Base-by-base conservation (phyloP, 1,284 basidiomycete genomes). In the Tylopilus sp. region DNA sequence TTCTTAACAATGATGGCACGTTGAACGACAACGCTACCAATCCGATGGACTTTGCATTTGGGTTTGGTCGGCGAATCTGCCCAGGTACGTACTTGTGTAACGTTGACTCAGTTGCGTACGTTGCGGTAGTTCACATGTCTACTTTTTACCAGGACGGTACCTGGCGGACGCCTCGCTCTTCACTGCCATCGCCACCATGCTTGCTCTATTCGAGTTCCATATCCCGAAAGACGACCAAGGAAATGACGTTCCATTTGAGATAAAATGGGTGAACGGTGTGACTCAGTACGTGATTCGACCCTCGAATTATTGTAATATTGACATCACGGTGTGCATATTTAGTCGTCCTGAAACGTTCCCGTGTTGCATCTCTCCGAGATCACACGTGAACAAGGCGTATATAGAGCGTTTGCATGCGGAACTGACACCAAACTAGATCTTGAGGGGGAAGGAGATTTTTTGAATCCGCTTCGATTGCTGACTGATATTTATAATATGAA, bases 21-120 rank as follows among this genome's bases (percentile, higher is more conserved):
- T 13, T 75, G 22, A 72, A 62, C 6, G 53, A 64, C 5, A 63
- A 68, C 3, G 39, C 60, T 4, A 63, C 64, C 5, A 47, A 72
- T 53, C 71, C 62, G 10, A 36, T 47, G 18, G 60, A 65, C 15
- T 75, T 67, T 13, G 7, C 39, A 13, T 76, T 75, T 41, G 66
- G 72, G 3, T 71, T 76, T 33, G 74, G 74, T 15, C 61, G 73
- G 3, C n/a, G 73, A 44, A 58, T 65, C 39, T 71, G 67, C n/a
- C 44, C 57, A 4, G 67, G 70, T 73, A 10, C 24, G 51, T n/a
- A 19, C 41, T 19, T 13, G 22, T 13, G 4, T n/a, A 15, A 47
- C 47, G 47, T n/a, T n/a, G 19, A 9, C 41, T 44, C 41, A 8
- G 6, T 13, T 15, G 3, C 16, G 4, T 15, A 39, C 10, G 33